Percentiles rank a stretch among this genome's conserved stretches.
Evolutionary conservation across 1,284 basidiomycete species (phyloP).

Genomic region (Chalciporus piperatoides): DNA sequence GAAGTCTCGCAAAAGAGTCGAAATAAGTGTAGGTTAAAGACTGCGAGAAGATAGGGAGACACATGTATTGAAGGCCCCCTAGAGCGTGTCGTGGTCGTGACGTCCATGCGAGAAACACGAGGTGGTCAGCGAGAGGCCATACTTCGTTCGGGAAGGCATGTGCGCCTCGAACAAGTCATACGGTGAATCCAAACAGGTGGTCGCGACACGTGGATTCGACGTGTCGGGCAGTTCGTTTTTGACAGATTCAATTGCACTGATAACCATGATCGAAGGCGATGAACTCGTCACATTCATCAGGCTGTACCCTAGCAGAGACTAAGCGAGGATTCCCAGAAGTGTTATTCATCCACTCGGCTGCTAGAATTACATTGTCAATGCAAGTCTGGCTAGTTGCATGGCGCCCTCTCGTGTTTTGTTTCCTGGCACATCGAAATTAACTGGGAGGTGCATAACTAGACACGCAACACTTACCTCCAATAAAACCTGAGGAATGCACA

Average conservation of each 20-base stretch:
- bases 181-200: constrained; percentile 7
- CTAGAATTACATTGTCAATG: constrained; percentile 41
- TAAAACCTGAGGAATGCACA: constrained; percentile 94
- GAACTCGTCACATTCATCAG: constrained; percentile 18
- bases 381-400: constrained; percentile 73
- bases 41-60: constrained; percentile 12
- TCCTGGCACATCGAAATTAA: constrained; percentile 44
- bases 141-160: constrained; percentile 3
- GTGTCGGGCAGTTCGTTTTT: constrained; percentile 10
- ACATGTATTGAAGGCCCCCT: constrained; percentile 21
- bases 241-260: constrained; percentile 12
- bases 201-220: constrained; percentile 19
- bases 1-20: constrained; percentile 7
- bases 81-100: constrained; percentile 27
- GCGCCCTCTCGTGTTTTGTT: constrained; percentile 90
- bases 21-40: constrained; percentile 13
- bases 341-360: constrained; percentile 3
- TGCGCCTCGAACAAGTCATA: constrained; percentile 2
- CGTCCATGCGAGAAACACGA: constrained; percentile 35
- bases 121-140: constrained; percentile 15
- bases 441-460: not conserved
- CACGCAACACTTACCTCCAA: constrained; percentile 64
- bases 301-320: not conserved
- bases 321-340: not conserved
- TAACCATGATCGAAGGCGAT: constrained; percentile 12